Base-by-base conservation (phyloP, 106 monocot genomes). In the Apostasia shenzhenica region DNA sequence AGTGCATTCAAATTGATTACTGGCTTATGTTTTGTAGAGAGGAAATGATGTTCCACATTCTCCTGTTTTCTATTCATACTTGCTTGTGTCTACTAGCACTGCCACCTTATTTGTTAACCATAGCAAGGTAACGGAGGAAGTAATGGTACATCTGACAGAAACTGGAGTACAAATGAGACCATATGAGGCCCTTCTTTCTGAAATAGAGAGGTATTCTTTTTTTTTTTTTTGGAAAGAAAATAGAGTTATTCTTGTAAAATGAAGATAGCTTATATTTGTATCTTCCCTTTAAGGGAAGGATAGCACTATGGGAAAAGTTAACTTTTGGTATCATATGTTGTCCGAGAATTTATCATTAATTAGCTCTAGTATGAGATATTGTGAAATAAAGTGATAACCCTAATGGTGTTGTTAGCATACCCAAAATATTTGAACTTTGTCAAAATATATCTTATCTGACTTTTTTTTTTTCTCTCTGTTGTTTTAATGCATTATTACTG, bases 1-100 rank as follows among this genome's bases (percentile, higher is more conserved):
- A 26, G 26, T 26, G 26, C 26, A 26, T 26, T 26, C 26, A 26
- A 26, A 26, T 26, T 26, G 26, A 26, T 26, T 26, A 26, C 26
- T 0, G 26, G 26, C 26, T 26, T 26, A 67, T 52, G 48, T 72
- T 61, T 47, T 80, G 80, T 72, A 95, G 95, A 91, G 95, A 84
- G 95, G 95, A 85, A 85, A 79, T 81, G 95, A 97, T 72, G 78
- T 89, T 71, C 84, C 89, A 68, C 72, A 92, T 84, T 92, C 92
- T 62, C 95, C 95, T 72, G 92, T 97, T 54, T 84, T 89, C 50
- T 97, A 97, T 85, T 72, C 89, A 53, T 97, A 97, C 76, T 76
- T 97, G 46, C 76, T 92, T 75, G 95, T 97, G 71, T 89, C 78
- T 68, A 76, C 44, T 61, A 74, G 63, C 40, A 52, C 70, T 76